phyloP scores from a whole-genome alignment of 2,329 filamentous ascomycete species.

The Reticulascus tulasneorum region DNA sequence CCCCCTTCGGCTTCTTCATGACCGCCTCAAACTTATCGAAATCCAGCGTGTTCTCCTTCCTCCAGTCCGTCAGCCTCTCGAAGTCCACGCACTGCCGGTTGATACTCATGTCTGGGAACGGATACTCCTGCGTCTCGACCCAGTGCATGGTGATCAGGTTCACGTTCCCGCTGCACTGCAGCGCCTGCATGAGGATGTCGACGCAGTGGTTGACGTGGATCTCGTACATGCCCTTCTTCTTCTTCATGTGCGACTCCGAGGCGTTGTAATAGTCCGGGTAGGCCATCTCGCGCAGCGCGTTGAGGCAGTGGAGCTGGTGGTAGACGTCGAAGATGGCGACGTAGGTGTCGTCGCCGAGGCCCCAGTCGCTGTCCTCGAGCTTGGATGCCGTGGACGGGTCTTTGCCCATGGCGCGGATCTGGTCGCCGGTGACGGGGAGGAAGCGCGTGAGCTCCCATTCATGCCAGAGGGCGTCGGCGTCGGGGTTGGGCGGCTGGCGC shows the following conservation, averaged over 20 bases:
- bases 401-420: constrained; percentile 25
- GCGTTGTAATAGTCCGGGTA: constrained; percentile 21
- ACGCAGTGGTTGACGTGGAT: constrained; percentile 31
- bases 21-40: constrained; percentile 17
- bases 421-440: constrained; percentile 20
- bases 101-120: constrained; percentile 28
- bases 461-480: constrained; percentile 22
- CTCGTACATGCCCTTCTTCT: constrained; percentile 12
- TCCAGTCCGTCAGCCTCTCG: constrained; percentile 18
- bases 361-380: constrained; percentile 24
- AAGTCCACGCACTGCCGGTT: constrained; percentile 31
- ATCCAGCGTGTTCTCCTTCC: constrained; percentile 16
- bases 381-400: constrained; percentile 21
- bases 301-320: no score
- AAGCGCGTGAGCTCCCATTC: constrained; percentile 24
- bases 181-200: constrained; percentile 27
- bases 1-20: constrained; percentile 16
- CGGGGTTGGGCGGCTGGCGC: constrained; percentile 22
- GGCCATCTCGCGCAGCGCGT: constrained; percentile 23
- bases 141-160: constrained; percentile 31
- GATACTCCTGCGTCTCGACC: constrained; percentile 23
- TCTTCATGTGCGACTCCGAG: constrained; percentile 14
- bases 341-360: constrained; percentile 27
- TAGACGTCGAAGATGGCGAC: constrained; percentile 26
- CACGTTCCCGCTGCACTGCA: constrained; percentile 28